These are phyloP conservation scores for Oryza meridionalis DNA, from an alignment of 176 grass and related monocot species.

Conservation along the genomic window DNA sequence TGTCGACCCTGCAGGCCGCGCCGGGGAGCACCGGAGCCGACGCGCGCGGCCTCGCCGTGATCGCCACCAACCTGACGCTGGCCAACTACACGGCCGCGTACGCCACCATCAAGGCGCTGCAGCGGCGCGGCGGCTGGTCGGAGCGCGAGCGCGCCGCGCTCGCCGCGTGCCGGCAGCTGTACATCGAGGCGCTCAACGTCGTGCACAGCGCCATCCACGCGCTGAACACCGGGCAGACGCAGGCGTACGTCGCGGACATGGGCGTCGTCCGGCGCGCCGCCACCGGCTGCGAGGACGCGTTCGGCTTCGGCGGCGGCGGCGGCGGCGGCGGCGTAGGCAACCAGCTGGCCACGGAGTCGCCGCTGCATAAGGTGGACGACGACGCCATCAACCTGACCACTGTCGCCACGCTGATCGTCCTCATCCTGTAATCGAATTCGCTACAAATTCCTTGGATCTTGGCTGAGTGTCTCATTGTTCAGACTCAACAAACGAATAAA, in stretches of 20 bases:
- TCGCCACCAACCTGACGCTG: constrained; percentile 60
- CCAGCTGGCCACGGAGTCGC: not conserved
- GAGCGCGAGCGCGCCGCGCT: constrained; percentile 24
- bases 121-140: constrained; percentile 32
- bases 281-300: constrained; percentile 43
- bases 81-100: constrained; percentile 56
- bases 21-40: constrained; percentile 46
- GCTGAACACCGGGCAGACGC: not conserved
- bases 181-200: constrained; percentile 53
- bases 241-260: constrained; percentile 46
- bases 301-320: not conserved
- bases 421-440: not conserved
- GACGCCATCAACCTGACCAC: constrained; percentile 41
- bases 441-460: not conserved
- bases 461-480: too few species aligned
- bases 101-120: constrained; percentile 40
- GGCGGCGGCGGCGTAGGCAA: not conserved
- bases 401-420: constrained; percentile 39
- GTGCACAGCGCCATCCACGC: constrained; percentile 61
- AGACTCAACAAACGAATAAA: not conserved
- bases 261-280: constrained; percentile 24
- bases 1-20: constrained; percentile 37
- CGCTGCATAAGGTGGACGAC: constrained; percentile 41
- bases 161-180: constrained; percentile 38
- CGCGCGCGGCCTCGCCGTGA: constrained; percentile 38